A percentile compares a stretch with the other conserved stretches of the same genome.
Conservation (phyloP, 129 eudicot species). For the Flaveria robusta region DNA sequence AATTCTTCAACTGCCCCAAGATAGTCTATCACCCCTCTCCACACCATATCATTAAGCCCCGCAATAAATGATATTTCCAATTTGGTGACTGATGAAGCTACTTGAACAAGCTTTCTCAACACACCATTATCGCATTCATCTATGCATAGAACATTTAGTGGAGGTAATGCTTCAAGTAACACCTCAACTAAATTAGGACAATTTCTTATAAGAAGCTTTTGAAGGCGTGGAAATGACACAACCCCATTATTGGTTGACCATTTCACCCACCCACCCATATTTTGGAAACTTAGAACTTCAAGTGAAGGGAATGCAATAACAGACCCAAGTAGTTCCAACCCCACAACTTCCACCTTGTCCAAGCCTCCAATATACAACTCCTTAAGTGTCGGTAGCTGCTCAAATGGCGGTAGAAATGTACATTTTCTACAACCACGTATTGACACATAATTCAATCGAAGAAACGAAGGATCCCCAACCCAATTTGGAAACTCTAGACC, state of each 20-base stretch:
- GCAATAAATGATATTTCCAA: not conserved
- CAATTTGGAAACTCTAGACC: not conserved
- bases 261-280: not conserved
- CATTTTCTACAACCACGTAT: not conserved
- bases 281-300: not conserved
- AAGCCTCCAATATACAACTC: not conserved
- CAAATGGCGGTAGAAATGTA: not conserved
- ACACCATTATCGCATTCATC: not conserved
- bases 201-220: not conserved
- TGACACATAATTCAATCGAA: not conserved
- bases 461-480: not conserved
- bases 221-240: not conserved
- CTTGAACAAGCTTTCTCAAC: not conserved
- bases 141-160: not conserved
- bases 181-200: not conserved
- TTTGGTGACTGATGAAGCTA: not conserved
- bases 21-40: conserved; percentile 17
- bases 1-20: conserved; percentile 11
- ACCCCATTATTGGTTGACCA: not conserved
- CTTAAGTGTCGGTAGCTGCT: not conserved
- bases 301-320: not conserved
- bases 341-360: not conserved
- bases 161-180: not conserved
- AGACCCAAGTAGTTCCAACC: not conserved
- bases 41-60: conserved; percentile 2